These are phyloP conservation scores for Elaeagnus macrophylla DNA, from an alignment of 306 rosid species.

Conservation along the genomic window DNA sequence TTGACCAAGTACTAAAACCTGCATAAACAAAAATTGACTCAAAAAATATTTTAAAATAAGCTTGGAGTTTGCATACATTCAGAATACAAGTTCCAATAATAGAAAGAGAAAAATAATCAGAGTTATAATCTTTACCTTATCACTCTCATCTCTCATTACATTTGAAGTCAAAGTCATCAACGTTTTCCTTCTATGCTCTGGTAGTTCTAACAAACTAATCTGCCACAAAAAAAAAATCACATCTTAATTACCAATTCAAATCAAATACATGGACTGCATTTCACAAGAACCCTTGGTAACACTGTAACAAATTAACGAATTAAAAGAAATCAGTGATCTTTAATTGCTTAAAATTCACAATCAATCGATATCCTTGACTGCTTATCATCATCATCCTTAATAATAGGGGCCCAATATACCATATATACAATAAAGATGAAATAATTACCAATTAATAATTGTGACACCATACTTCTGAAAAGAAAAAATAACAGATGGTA, in stretches of 20 bases:
- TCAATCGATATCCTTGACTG: background rate
- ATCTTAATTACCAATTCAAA: constrained; percentile 6
- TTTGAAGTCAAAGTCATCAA: constrained; percentile 66
- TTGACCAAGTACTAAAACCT: constrained; percentile 79
- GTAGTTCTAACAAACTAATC: constrained; percentile 77
- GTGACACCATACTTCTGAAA: background rate
- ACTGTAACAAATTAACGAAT: background rate
- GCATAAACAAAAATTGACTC: constrained; percentile 17
- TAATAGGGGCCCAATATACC: background rate
- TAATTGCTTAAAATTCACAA: background rate
- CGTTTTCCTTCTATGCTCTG: constrained; percentile 49
- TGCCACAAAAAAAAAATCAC: constrained; percentile 25
- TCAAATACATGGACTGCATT: background rate
- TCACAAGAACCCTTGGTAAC: background rate
- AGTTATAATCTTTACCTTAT: constrained; percentile 44
- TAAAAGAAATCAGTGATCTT: background rate
- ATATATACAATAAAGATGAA: background rate
- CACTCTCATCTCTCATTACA: constrained; percentile 88
- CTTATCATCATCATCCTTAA: background rate
- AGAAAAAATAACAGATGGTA: background rate
- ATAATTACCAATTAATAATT: background rate
- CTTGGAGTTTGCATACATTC: background rate
- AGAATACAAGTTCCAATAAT: no score
- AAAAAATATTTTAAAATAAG: constrained; percentile 13
- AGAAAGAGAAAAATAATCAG: background rate